Percentiles rank a stretch among this genome's conserved stretches.
phyloP scores from a whole-genome alignment of 192 early-diverging fungal species.

The Linnemannia zychae region DNA sequence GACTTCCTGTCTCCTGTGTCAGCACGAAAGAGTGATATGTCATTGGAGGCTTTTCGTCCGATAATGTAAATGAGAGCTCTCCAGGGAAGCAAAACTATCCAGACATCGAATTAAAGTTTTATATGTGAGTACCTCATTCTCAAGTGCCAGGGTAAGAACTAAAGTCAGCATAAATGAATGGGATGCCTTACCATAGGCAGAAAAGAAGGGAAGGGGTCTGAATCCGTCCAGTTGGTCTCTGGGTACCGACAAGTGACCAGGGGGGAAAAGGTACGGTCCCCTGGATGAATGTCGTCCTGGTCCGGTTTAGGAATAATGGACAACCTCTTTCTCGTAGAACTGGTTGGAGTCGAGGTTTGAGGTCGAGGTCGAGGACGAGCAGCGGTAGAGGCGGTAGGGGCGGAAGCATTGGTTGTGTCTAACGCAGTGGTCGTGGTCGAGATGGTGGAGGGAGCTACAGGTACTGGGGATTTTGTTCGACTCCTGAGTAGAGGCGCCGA shows the following conservation, averaged over 20 bases:
- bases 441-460: background rate
- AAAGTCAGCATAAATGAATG: background rate
- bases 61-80: conserved; percentile 42
- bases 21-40: conserved; percentile 59
- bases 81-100: conserved; percentile 59
- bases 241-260: conserved; percentile 50
- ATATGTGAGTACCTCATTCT: background rate
- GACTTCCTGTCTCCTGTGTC: conserved; percentile 55
- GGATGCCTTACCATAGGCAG: conserved; percentile 34
- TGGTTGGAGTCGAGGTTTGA: background rate
- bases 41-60: conserved; percentile 39
- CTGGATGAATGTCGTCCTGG: conserved; percentile 20
- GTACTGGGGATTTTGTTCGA: conserved; percentile 22
- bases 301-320: background rate
- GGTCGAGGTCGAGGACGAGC: background rate
- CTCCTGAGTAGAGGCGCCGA: conserved; percentile 22
- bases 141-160: background rate
- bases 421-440: background rate
- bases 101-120: background rate
- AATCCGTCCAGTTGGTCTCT: conserved; percentile 38
- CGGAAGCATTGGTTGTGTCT: too few relatives aligned
- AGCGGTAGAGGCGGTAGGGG: background rate
- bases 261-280: conserved; percentile 34
- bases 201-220: conserved; percentile 34
- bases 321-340: background rate